Percentiles rank a stretch among this genome's conserved stretches.
Conservation (phyloP, 768 basidiomycete species). For the Mycena latifolia region DNA sequence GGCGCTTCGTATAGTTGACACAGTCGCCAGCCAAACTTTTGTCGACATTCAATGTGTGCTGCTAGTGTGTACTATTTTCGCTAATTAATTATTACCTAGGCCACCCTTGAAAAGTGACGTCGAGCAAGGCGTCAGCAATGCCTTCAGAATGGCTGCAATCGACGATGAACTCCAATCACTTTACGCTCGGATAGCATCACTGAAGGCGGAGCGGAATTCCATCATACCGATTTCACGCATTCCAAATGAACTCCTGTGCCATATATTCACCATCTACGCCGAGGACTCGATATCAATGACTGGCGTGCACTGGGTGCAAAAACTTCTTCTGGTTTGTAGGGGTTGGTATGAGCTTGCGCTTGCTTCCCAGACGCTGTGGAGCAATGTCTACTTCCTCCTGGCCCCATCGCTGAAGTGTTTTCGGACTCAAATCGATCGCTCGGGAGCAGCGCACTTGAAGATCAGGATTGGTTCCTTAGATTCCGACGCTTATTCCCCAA, state of each 20-base stretch:
- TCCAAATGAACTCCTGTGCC: background rate
- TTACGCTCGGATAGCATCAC: background rate
- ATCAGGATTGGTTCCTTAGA: background rate
- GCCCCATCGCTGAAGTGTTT: too few relatives aligned
- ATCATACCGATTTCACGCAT: background rate
- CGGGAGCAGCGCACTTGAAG: background rate
- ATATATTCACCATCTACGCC: background rate
- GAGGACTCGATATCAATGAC: background rate
- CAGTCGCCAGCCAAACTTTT: too few relatives aligned
- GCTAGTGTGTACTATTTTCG: too few relatives aligned
- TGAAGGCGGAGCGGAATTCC: constrained; percentile 1
- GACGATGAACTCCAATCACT: background rate
- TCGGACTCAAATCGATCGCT: background rate
- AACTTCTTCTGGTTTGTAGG: background rate
- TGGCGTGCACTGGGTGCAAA: background rate
- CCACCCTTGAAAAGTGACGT: background rate
- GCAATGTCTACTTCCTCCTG: background rate
- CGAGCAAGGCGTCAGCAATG: background rate
- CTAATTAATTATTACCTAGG: too few relatives aligned
- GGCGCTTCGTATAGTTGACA: too few relatives aligned
- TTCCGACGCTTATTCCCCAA: background rate
- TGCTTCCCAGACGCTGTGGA: background rate
- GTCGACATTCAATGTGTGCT: too few relatives aligned
- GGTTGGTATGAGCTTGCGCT: background rate
- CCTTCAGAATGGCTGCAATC: background rate